Evolutionary conservation across 2,329 filamentous ascomycete species (phyloP).

Genomic region (Trichophaea hybrida): DNA sequence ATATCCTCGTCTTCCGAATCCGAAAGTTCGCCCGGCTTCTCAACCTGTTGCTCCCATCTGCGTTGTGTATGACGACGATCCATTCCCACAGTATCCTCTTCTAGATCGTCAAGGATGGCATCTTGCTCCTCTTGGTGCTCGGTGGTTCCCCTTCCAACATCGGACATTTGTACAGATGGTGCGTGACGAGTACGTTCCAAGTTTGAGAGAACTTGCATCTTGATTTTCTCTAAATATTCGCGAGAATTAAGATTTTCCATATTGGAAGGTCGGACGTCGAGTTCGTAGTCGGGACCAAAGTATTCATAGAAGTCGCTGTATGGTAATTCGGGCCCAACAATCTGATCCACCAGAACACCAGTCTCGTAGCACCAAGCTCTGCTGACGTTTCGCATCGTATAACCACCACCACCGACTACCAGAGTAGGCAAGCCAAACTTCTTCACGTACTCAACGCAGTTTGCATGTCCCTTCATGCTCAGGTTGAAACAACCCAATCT

Average conservation of each 20-base stretch:
- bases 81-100: slow-evolving; percentile 44
- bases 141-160: slow-evolving; percentile 44
- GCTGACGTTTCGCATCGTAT: slow-evolving; percentile 52
- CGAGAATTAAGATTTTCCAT: slow-evolving; percentile 58
- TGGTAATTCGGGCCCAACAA: slow-evolving; percentile 47
- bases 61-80: slow-evolving; percentile 47
- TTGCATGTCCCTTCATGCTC: slow-evolving; percentile 55
- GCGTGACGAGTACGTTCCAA: slow-evolving; percentile 47
- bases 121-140: slow-evolving; percentile 51
- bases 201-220: slow-evolving; percentile 50
- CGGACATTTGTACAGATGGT: slow-evolving; percentile 50
- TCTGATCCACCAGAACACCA: slow-evolving; percentile 46
- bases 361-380: slow-evolving; percentile 58
- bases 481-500: slow-evolving; percentile 55
- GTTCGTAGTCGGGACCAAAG: slow-evolving; percentile 54
- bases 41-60: slow-evolving; percentile 45
- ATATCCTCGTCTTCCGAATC: slow-evolving; percentile 51
- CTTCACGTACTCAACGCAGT: slow-evolving; percentile 56
- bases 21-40: slow-evolving; percentile 46
- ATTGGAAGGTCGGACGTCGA: slow-evolving; percentile 54
- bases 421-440: slow-evolving; percentile 51
- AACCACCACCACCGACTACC: slow-evolving; percentile 52
- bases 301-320: slow-evolving; percentile 64
- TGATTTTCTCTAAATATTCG: slow-evolving; percentile 56
- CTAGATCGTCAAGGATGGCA: slow-evolving; percentile 48